These are phyloP conservation scores for Saccharomyces kudriavzevii DNA, from an alignment of 805 yeast genomes.

Conservation along the genomic window DNA sequence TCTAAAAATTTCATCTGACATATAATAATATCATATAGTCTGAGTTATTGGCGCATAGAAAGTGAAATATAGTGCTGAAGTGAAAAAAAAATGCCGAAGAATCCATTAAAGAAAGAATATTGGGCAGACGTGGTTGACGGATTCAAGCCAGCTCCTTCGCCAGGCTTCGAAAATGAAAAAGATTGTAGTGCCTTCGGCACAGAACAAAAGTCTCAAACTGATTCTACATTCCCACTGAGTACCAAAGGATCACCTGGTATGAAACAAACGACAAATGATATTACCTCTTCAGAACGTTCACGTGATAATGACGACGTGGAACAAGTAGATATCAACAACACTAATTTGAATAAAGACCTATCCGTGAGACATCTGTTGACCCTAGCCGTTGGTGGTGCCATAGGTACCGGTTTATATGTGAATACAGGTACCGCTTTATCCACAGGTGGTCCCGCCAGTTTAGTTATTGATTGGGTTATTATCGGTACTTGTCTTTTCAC, in stretches of 20 bases:
- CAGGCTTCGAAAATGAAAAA: background rate
- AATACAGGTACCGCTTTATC: constrained; percentile 54
- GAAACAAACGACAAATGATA: background rate
- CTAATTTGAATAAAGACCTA: constrained; percentile 19
- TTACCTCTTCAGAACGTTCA: background rate
- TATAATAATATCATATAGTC: background rate
- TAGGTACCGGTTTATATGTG: constrained; percentile 62
- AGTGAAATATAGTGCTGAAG: background rate
- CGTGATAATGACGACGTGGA: background rate
- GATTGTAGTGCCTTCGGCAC: background rate
- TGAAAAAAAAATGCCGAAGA: constrained; percentile 4
- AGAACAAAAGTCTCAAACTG: background rate
- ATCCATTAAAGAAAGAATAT: constrained; percentile 12
- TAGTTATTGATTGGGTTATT: constrained; percentile 47
- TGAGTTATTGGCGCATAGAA: background rate
- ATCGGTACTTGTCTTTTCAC: constrained; percentile 53
- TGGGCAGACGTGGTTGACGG: constrained; percentile 17
- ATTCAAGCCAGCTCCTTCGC: constrained; percentile 7
- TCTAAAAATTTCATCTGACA: background rate
- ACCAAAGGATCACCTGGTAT: background rate
- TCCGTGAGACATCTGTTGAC: constrained; percentile 44
- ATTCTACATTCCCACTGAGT: background rate
- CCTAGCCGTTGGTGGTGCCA: constrained; percentile 61
- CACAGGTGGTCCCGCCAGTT: constrained; percentile 58
- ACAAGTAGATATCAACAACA: constrained; percentile 10